Evolutionary conservation across 148 eudicot species (phyloP).

Genomic region (Nepenthes mirabilis): DNA sequence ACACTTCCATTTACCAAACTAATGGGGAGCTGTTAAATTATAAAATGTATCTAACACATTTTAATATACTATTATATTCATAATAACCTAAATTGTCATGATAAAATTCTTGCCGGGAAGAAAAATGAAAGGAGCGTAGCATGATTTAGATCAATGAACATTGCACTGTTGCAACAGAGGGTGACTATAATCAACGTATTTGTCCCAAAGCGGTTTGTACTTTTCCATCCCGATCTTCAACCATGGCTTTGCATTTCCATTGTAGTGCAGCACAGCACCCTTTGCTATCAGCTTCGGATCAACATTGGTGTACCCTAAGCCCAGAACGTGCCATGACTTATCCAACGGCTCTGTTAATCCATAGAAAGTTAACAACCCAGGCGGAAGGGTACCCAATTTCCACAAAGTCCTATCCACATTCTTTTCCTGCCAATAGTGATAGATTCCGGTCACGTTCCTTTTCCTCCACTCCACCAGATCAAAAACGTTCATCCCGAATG

Average conservation of each 20-base stretch:
- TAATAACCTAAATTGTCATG: too few species aligned
- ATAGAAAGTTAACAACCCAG: constrained; percentile 75
- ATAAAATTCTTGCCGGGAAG: background rate
- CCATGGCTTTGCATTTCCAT: constrained; percentile 87
- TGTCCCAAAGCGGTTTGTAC: constrained; percentile 75
- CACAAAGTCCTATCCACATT: constrained; percentile 68
- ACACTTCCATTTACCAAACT: too few species aligned
- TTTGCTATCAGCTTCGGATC: constrained; percentile 52
- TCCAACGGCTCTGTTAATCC: constrained; percentile 70
- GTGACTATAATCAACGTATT: constrained; percentile 56
- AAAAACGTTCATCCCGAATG: constrained; percentile 83
- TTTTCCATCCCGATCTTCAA: constrained; percentile 78
- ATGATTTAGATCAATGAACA: constrained; percentile 39
- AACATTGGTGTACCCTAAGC: constrained; percentile 70
- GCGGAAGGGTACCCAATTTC: constrained; percentile 84
- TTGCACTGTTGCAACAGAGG: constrained; percentile 65
- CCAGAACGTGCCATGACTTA: constrained; percentile 66
- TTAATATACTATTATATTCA: too few species aligned
- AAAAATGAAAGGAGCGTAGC: background rate
- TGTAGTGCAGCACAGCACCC: constrained; percentile 75
- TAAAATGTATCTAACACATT: too few species aligned
- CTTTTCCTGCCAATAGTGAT: constrained; percentile 90
- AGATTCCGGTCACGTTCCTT: constrained; percentile 74
- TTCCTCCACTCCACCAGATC: constrained; percentile 81
- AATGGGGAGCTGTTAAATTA: too few species aligned